Evolutionary conservation across 805 yeast genomes (phyloP).

Genomic region (Cyberlindnera bimundalis): DNA sequence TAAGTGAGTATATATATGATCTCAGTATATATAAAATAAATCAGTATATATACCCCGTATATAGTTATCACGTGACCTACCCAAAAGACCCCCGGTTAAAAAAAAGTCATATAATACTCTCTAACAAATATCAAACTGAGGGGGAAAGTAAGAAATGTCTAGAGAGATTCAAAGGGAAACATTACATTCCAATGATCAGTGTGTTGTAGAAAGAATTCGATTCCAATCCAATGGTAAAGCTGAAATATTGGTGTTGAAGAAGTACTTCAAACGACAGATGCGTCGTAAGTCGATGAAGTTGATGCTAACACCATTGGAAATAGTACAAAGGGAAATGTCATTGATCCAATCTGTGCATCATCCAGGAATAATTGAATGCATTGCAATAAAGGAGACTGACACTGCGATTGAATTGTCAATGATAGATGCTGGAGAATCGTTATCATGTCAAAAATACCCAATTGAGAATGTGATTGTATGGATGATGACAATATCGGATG

Average conservation of each 20-base stretch:
- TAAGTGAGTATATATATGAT: no score
- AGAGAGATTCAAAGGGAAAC: not conserved
- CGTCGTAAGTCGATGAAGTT: slow-evolving; percentile 1
- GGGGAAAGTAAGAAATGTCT: no score
- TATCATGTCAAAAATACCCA: slow-evolving; percentile 6
- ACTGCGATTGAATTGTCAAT: slow-evolving; percentile 5
- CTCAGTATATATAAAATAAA: no score
- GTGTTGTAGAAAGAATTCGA: slow-evolving; percentile 3
- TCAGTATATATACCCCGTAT: no score
- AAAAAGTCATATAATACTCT: no score
- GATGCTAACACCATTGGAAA: not conserved
- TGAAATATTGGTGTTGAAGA: not conserved
- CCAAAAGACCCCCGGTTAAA: no score
- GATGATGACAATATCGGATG: slow-evolving; percentile 2
- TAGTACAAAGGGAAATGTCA: slow-evolving; percentile 3
- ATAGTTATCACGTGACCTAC: no score
- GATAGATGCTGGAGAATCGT: slow-evolving; percentile 11
- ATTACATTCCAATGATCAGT: slow-evolving; percentile 1
- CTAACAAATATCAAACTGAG: no score
- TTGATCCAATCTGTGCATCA: slow-evolving; percentile 1
- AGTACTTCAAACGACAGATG: slow-evolving; percentile 9
- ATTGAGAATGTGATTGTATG: slow-evolving; percentile 2
- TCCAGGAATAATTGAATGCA: not conserved
- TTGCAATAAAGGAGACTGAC: not conserved
- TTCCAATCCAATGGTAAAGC: not conserved